Percentiles rank a stretch among this genome's conserved stretches.
Conservation (phyloP, 2,329 filamentous ascomycete genomes). For the Harringtonia aguacate region DNA sequence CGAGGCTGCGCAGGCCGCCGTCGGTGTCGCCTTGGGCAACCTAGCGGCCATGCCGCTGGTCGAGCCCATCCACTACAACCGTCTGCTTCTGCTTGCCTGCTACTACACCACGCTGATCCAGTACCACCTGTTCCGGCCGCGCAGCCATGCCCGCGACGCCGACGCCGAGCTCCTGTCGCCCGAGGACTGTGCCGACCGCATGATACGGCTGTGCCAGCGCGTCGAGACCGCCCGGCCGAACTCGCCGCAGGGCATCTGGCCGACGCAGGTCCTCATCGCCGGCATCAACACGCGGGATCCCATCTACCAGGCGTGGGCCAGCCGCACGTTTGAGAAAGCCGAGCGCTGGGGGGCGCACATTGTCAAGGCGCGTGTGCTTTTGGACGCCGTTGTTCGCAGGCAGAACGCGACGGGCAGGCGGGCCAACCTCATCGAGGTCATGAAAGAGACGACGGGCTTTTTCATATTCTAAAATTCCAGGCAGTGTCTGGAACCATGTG, state of each 20-base stretch:
- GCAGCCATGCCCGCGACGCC: no score
- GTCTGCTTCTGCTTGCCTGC: slow-evolving; percentile 3
- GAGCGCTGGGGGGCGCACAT: no score
- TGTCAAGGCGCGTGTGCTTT: no score
- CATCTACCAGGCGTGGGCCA: slow-evolving; percentile 6
- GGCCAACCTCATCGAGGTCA: no score
- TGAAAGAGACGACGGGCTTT: no score
- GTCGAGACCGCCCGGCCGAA: background rate
- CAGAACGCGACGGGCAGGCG: no score
- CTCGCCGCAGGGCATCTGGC: slow-evolving; percentile 7
- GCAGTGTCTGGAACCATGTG: no score
- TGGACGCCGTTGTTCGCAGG: no score
- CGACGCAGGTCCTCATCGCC: slow-evolving; percentile 3
- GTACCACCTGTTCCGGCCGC: background rate
- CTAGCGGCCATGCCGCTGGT: slow-evolving; percentile 5
- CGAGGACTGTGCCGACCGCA: slow-evolving; percentile 3
- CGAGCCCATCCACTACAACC: slow-evolving; percentile 5
- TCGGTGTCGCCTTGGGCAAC: slow-evolving; percentile 2
- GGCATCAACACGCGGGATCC: slow-evolving; percentile 4
- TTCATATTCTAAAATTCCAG: no score
- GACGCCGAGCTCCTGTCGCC: background rate
- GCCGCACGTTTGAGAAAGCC: no score
- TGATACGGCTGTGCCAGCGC: slow-evolving; percentile 6
- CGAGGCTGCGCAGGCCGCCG: slow-evolving; percentile 1
- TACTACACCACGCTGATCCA: slow-evolving; percentile 5